Base-by-base conservation (phyloP, 257 asterid species). In the Pogostemon cablin region DNA sequence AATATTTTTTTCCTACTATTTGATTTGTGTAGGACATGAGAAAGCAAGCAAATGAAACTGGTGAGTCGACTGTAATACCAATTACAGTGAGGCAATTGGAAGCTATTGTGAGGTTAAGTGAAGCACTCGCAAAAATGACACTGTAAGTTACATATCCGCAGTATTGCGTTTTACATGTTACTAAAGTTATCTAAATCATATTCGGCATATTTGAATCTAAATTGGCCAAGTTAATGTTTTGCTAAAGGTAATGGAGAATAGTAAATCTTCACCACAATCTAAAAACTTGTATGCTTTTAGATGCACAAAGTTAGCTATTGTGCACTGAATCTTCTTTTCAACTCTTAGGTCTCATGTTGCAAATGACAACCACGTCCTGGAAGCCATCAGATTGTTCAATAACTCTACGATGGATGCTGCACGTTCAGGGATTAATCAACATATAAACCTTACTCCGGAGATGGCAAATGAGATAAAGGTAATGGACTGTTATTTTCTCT, bases 61-160 rank as follows among this genome's bases (percentile, higher is more conserved):
- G 97, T 72, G 96, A 86, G 84, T 84, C 95, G 35, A 82, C 93
- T 75, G 96, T 82, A 2, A 87, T 93, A 75, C 99, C 99, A 75
- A 93, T 93, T 66, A 93, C 99, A n/a, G 99, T 93, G 76, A 84
- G 97, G 87, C 99, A 93, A 85, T 83, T 93, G 72, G 99, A 93
- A 79, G 99, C 99, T 62, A 82, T 93, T 44, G 96, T 91, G 81
- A 89, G 97, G 80, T 77, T 93, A 85, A 93, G 99, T 52, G 99
- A 93, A 81, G 77, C 99, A 66, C 95, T 89, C 32, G 99, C 99
- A 52, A 91, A 69, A 84, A 91, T 93, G 97, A 84, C 92, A 52
- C 86, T 91, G 99, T 93, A 87, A 89, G 98, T 84, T 75, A 73
- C 32, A 49, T 41, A 17, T 20, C 38, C 53, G 56, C 59, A 61